Percentiles rank a stretch among this genome's conserved stretches.
phyloP scores from a whole-genome alignment of 1,284 basidiomycete species.

The Puccinia polysora region DNA sequence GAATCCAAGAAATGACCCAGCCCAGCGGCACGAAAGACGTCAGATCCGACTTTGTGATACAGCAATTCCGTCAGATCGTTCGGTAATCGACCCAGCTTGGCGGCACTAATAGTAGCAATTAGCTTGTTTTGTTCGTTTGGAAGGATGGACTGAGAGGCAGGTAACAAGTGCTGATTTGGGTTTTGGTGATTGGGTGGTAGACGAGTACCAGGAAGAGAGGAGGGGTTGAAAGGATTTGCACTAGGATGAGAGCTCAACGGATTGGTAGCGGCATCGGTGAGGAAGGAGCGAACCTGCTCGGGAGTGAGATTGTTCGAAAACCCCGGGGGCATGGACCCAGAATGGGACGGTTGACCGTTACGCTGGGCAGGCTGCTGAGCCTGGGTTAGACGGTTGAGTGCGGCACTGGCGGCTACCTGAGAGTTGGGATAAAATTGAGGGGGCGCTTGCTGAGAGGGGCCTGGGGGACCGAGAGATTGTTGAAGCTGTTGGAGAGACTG shows the following conservation, averaged over 20 bases:
- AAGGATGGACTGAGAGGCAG: background rate
- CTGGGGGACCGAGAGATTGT: slow-evolving; percentile 6
- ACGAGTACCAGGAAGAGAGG: slow-evolving; percentile 13
- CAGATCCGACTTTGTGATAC: slow-evolving; percentile 32
- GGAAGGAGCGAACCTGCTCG: slow-evolving; percentile 32
- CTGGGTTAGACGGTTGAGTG: slow-evolving; percentile 24
- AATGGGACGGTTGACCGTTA: slow-evolving; percentile 3
- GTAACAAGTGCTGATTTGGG: slow-evolving; percentile 1
- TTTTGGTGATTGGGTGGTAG: slow-evolving; percentile 22
- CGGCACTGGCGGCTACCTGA: slow-evolving; percentile 7
- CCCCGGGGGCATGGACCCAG: slow-evolving; percentile 6
- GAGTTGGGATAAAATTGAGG: slow-evolving; percentile 25
- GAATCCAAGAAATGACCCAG: slow-evolving; percentile 29
- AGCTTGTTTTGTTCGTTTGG: slow-evolving; percentile 14
- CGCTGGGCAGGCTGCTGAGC: slow-evolving; percentile 14
- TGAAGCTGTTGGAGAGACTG: slow-evolving; percentile 5
- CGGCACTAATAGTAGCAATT: slow-evolving; percentile 26
- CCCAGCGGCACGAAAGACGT: slow-evolving; percentile 20
- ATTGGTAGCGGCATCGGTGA: slow-evolving; percentile 10
- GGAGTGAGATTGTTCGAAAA: slow-evolving; percentile 17
- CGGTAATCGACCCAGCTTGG: slow-evolving; percentile 20
- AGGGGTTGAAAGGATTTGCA: slow-evolving; percentile 13
- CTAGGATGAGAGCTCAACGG: slow-evolving; percentile 3
- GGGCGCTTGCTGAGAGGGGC: slow-evolving; percentile 12
- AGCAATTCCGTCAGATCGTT: slow-evolving; percentile 21